Percentiles rank a stretch among this genome's conserved stretches.
phyloP scores from a whole-genome alignment of 192 early-diverging fungal genomes.

The Coemansia asiatica region DNA sequence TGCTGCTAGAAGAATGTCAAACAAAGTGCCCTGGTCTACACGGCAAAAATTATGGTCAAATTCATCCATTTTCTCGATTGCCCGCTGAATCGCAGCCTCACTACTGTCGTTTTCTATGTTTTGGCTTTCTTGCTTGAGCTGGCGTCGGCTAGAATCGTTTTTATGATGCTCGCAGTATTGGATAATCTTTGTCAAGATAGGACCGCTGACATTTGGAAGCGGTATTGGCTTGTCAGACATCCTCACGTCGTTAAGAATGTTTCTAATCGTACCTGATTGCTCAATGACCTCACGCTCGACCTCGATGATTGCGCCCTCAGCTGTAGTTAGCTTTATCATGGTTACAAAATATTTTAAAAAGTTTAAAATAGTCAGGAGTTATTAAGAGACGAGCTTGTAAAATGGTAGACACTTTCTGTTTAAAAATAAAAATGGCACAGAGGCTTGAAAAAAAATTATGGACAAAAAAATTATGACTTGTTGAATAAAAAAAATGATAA shows the following conservation, averaged over 20 bases:
- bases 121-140: conserved; percentile 16
- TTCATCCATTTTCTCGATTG: conserved; percentile 79
- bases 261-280: conserved; percentile 54
- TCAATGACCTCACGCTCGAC: conserved; percentile 52
- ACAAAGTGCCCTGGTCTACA: conserved; percentile 91
- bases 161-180: conserved; percentile 90
- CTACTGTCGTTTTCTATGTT: conserved; percentile 38
- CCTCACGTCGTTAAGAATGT: conserved; percentile 51
- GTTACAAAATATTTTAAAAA: neutral
- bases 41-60: conserved; percentile 90
- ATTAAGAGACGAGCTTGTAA: neutral
- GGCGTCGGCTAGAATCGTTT: conserved; percentile 51
- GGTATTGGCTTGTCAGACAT: conserved; percentile 60
- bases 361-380: too few species aligned
- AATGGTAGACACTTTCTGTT: neutral
- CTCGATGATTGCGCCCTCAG: conserved; percentile 42
- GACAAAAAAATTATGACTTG: neutral
- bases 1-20: conserved; percentile 88
- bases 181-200: conserved; percentile 82
- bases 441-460: neutral
- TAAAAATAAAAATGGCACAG: neutral
- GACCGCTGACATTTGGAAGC: conserved; percentile 86
- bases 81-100: conserved; percentile 57
- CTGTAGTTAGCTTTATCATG: conserved; percentile 33
- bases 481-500: too few species aligned